Base-by-base conservation (phyloP, 2,329 filamentous ascomycete species). In the Colletotrichum horii region DNA sequence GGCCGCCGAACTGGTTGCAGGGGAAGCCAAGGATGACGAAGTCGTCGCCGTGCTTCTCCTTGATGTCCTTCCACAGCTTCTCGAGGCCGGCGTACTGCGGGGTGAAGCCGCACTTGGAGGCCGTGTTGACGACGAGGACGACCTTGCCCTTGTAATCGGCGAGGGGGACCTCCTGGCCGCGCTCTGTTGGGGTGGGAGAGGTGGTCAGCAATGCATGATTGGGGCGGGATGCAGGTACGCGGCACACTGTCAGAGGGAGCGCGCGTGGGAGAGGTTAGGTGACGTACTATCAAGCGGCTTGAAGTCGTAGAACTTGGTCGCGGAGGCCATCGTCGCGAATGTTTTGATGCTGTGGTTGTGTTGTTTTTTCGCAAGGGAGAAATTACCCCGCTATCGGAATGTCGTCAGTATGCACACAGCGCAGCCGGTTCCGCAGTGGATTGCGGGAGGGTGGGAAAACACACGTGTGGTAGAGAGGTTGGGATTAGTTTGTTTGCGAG, bases 51-150 rank as follows among this genome's bases (percentile, higher is more conserved):
- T 97, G 88, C 82, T 91, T 89, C 79, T 88, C 88, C 80, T 91
- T 92, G 83, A 98, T 81, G 74, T 89, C 86, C 85, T 98, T 94
- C 92, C 98, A 98, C 78, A 99, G 91, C 82, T 91, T 93, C 88
- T 99, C 96, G 67, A 99, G 94, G 36, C 94, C 95, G 78, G 91
- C 93, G 87, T 97, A 98, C 87, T 99, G 97, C 15, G 96, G 96
- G 4, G 97, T 98, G 92, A 98, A 98, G 85, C 97, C 96, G 89
- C 97, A 99, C 89, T 98, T 98, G 85, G 95, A 98, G 80, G 97
- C 97, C 2, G 96, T 98, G 92, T 99, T 99, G 88, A 99, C 96
- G 81, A 98, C 90, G 76, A 99, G 93, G 80, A 98, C 92, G 80
- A 98, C 96, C 87, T 98, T 98, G 90, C 94, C 95, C 85, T 95